Base-by-base conservation (phyloP, 768 basidiomycete species). In the Xanthoconium stramineum region DNA sequence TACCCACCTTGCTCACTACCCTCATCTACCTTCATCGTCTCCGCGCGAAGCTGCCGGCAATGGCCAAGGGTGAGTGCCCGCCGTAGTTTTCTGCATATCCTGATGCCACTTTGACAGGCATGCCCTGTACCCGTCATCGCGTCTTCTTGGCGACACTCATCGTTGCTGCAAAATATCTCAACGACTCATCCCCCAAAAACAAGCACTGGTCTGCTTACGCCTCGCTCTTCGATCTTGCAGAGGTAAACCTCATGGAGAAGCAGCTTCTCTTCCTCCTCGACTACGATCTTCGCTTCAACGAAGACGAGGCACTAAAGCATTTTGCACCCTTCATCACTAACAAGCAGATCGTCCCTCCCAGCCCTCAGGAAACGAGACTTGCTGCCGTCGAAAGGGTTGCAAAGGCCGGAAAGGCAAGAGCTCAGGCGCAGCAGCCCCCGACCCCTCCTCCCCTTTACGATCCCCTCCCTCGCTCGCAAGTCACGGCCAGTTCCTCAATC, bases 231-330 rank as follows among this genome's bases (percentile, higher is more conserved):
- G 85, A 89, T 68, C 74, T 84, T 49, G 72, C 76, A 12, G 90
- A 92, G 75, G 85, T 98, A 72, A 97, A 95, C 73, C 80, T 95
- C 58, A 98, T 98, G 96, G 96, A 99, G 76, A 90, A 86, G 75
- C 94, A 99, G 74, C 83, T 99, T 30, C 84, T 99, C 52, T 88
- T 82, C 71, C 78, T 98, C 56, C 85, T 99, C 64, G 91, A 96
- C 75, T 95, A 90, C 70, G 88, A 98, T 71, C 84, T 99, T 54
- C 85, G 91, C 47, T 92, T 98, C 70, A 81, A 84, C 62, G 96
- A 99, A 74, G 73, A 75, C 29, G 94, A 97, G 65, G 86, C 88
- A 10, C 81, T 88, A 64, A 67, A 67, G 30, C 76, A 79, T 12
- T 94, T 97, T 74, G 81, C 78, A 12, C 86, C 89, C 3, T 86